These are phyloP conservation scores for Pseudogymnoascus sp. DNA, from an alignment of 2,329 filamentous ascomycete genomes.

Conservation along the genomic window DNA sequence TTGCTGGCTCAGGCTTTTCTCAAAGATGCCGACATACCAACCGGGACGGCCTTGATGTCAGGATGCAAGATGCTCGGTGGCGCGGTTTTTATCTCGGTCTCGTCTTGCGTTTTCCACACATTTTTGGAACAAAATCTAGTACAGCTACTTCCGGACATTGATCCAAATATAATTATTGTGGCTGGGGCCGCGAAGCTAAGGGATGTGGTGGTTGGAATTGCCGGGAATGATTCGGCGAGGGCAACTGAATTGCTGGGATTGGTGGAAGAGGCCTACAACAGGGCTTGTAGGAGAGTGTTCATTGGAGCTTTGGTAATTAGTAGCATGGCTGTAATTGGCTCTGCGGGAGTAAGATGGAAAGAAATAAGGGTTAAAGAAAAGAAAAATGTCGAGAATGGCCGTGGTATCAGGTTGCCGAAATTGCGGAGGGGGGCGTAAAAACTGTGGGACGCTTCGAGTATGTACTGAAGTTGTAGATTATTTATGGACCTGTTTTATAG, in stretches of 20 bases:
- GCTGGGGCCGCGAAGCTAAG: background rate
- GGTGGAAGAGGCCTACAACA: background rate
- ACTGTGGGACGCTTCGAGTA: background rate
- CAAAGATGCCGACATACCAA: slow-evolving; percentile 39
- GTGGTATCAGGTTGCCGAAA: background rate
- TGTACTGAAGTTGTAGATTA: background rate
- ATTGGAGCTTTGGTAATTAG: background rate
- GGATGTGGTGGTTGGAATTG: background rate
- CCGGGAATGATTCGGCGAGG: background rate
- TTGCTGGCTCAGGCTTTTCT: slow-evolving; percentile 42
- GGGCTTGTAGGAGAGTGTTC: background rate
- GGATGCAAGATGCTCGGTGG: slow-evolving; percentile 61
- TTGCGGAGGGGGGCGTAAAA: background rate
- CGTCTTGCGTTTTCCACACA: slow-evolving; percentile 52
- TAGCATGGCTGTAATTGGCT: background rate
- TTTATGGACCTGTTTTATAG: background rate
- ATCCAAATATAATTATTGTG: background rate
- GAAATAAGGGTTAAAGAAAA: background rate
- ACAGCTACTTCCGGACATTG: background rate
- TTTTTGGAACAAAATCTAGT: background rate
- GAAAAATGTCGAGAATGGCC: background rate
- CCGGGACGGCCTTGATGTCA: slow-evolving; percentile 43
- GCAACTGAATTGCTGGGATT: background rate
- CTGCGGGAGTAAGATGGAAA: background rate
- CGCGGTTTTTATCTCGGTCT: slow-evolving; percentile 55